Evolutionary conservation across 2,329 filamentous ascomycete species (phyloP), one percentile per base, ranked within the genome.

Genomic region (Mycocentrospora acerina): DNA sequence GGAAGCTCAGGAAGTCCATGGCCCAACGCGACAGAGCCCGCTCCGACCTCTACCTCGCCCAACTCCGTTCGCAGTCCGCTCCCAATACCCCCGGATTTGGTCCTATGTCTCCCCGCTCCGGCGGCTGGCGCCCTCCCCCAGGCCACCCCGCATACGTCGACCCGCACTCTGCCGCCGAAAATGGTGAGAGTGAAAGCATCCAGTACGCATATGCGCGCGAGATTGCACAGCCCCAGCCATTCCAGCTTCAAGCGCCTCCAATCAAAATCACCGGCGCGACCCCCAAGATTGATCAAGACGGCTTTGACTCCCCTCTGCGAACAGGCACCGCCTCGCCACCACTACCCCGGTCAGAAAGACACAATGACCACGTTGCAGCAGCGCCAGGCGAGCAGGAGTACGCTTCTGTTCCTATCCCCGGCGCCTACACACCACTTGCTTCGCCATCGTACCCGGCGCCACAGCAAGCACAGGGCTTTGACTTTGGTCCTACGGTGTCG

Each of bases 1-100:
- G 89, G 67, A 86, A 87, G 66, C 87, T 98, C 48, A 84, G 86
- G 71, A 97, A 96, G 79, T 90, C 90, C 48, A 98, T 98, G 93
- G 87, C 95, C 66, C 77, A 87, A 65, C 89, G 93, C 58, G 93
- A 98, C 77, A 86, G 88, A 63, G 93, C 93, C 51, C 87, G 93
- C 48, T 91, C 88, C 46, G 90, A 97, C 67, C 81, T 98, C 50
- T 97, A 97, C 75, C 88, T 97, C 48, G 90, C 73, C 12, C 73
- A 76, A 39, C 69, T 76, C 12, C 71, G 72, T 39, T 70, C 82
- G 14, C 90, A 97, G 72, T 95, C 90, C 17, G 90, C 90, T 4
- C 91, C 91, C 55, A 96, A 96, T 76, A 96, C 91, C 0, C 91
- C 91, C 10, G 90, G 90, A 51, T 90, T 94, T 29, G 70, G 70